Evolutionary conservation across 495 filamentous ascomycete genomes (phyloP), one percentile per base, ranked within the genome.

Genomic region (Physcia stellaris): DNA sequence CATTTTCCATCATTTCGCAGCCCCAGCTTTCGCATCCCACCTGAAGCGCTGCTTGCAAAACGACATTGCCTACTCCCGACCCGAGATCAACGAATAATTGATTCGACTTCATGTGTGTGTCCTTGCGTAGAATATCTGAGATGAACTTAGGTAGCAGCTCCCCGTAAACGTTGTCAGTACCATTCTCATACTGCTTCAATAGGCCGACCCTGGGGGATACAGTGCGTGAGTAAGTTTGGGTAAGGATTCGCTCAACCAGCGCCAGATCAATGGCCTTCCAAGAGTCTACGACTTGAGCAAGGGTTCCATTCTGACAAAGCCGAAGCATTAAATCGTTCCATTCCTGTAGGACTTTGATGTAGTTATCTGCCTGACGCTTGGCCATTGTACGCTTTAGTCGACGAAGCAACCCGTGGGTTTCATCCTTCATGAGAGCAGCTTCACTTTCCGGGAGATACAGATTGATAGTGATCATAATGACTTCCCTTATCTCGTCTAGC

Each of bases 11-110:
- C 70, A 87, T 82, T 59, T 98, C 90, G 53, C 88, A 94, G 18
- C 90, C 90, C 77, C 85, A 95, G 58, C 82, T 87, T 56, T 94
- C 83, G 54, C 83, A 93, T 11, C 90, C 90, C 34, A 87, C 75
- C 54, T 98, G 83, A 6, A 98, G 71, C 6, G 90, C 90, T 4
- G 90, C 90, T 55, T 98, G 90, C 28, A 98, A 64, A 17, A 88
- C 83, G 3, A 95, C 90, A 56, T 94, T 98, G 4, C 86, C 90
- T 20, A 94, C 90, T 19, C 90, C 90, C 13, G 85, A 94, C 21
- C 90, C 90, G 24, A 98, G 68, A 53, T 98, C 90, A 39, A 98
- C 76, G 52, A 98, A 95, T 1, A 88, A 76, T 40, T 87, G 80
- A 22, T 74, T 70, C 0, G 80, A 83, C 24, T 71, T 85, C 40